These are phyloP conservation scores for Termitomyces sp. DNA, from an alignment of 768 basidiomycete species.

Conservation along the genomic window DNA sequence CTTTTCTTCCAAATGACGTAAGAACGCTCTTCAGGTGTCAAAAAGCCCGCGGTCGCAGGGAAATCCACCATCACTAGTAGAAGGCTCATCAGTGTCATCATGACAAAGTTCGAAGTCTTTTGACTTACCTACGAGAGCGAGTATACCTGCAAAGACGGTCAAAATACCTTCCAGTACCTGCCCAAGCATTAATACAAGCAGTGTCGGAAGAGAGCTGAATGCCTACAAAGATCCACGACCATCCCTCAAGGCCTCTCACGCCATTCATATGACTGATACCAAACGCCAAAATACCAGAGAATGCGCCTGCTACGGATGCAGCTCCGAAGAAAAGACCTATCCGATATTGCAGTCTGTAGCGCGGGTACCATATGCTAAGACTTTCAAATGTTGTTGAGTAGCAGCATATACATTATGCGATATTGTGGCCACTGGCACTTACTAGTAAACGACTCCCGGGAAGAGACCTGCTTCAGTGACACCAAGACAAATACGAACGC, in stretches of 20 bases:
- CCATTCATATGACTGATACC: conserved; percentile 50
- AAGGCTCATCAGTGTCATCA: neutral
- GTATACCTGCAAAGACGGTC: conserved; percentile 49
- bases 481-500: conserved; percentile 52
- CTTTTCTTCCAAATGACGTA: conserved; percentile 53
- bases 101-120: neutral
- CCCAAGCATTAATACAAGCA: neutral
- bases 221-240: conserved; percentile 67
- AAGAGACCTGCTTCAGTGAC: conserved; percentile 67
- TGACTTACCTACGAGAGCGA: conserved; percentile 43
- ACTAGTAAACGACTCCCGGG: conserved; percentile 75
- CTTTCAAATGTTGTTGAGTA: conserved; percentile 20
- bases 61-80: conserved; percentile 54
- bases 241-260: conserved; percentile 38
- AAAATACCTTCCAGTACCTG: conserved; percentile 61
- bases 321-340: conserved; percentile 62
- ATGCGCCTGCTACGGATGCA: conserved; percentile 58
- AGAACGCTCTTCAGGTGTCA: conserved; percentile 54
- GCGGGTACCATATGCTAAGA: conserved; percentile 65
- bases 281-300: conserved; percentile 54
- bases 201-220: neutral
- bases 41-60: conserved; percentile 50
- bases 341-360: conserved; percentile 52
- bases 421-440: conserved; percentile 16
- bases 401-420: neutral